These are phyloP conservation scores for Candida nanaspora DNA, from an alignment of 805 yeast genomes.

Conservation along the genomic window DNA sequence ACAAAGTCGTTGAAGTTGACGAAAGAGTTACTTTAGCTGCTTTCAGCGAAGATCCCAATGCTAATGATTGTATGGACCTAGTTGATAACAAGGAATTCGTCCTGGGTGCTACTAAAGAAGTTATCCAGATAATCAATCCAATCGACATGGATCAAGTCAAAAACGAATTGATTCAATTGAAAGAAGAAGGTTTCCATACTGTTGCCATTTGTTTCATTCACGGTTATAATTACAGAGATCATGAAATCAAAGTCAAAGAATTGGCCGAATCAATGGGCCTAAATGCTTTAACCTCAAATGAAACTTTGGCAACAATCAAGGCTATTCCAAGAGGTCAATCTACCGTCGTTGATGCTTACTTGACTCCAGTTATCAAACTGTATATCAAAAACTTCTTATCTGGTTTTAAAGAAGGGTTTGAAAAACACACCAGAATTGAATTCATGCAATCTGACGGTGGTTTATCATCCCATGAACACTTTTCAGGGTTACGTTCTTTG, in stretches of 20 bases:
- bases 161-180: conserved; percentile 17
- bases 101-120: conserved; percentile 30
- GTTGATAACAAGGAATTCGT: conserved; percentile 19
- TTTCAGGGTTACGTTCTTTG: conserved; percentile 45
- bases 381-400: conserved; percentile 28
- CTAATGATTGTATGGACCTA: conserved; percentile 26
- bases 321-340: conserved; percentile 32
- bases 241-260: conserved; percentile 26
- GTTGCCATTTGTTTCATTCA: conserved; percentile 29
- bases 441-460: conserved; percentile 59
- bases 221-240: conserved; percentile 30
- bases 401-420: conserved; percentile 26
- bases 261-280: conserved; percentile 35
- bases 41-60: conserved; percentile 59
- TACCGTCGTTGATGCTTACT: conserved; percentile 32
- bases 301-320: conserved; percentile 28
- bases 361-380: conserved; percentile 30
- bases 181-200: conserved; percentile 22
- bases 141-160: conserved; percentile 17
- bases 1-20: conserved; percentile 66
- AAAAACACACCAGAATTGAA: conserved; percentile 28
- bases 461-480: conserved; percentile 41
- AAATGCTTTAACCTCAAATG: conserved; percentile 23
- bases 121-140: conserved; percentile 28
- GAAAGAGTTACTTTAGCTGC: conserved; percentile 77